Percentiles rank a stretch among this genome's conserved stretches.
Conservation (phyloP, 164 flowering plant species). For the Nymphaea colorata region DNA sequence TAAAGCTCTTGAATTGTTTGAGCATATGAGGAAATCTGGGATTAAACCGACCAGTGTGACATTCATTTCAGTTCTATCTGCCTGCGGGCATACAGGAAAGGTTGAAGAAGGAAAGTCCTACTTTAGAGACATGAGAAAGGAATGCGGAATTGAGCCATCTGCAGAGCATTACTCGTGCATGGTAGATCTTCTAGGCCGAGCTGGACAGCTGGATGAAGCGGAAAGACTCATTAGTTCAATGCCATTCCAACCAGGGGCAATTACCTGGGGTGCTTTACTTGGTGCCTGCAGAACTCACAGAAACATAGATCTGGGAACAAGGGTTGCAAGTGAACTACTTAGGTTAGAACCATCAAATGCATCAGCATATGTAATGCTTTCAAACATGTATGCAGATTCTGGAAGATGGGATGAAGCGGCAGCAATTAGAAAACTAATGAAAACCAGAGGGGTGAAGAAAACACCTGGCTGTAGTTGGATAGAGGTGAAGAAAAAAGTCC, state of each 20-base stretch:
- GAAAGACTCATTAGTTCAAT: slow-evolving; percentile 46
- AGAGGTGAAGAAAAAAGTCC: slow-evolving; percentile 42
- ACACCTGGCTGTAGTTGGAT: slow-evolving; percentile 87
- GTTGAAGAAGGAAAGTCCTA: slow-evolving; percentile 37
- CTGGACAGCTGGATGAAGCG: slow-evolving; percentile 63
- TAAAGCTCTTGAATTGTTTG: slow-evolving; percentile 43
- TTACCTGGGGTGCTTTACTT: slow-evolving; percentile 60
- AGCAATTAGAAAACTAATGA: slow-evolving; percentile 36
- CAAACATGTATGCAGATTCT: slow-evolving; percentile 51
- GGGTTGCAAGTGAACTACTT: slow-evolving; percentile 48
- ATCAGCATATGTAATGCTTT: slow-evolving; percentile 54
- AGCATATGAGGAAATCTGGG: slow-evolving; percentile 39
- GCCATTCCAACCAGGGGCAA: slow-evolving; percentile 46
- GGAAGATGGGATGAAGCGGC: slow-evolving; percentile 50
- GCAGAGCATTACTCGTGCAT: slow-evolving; percentile 70
- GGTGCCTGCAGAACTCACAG: slow-evolving; percentile 69
- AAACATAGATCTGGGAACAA: slow-evolving; percentile 50
- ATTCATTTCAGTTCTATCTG: slow-evolving; percentile 59
- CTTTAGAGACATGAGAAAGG: slow-evolving; percentile 42
- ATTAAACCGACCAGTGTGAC: slow-evolving; percentile 48
- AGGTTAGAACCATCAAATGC: slow-evolving; percentile 56
- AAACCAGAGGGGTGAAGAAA: slow-evolving; percentile 54
- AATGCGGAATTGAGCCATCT: slow-evolving; percentile 44
- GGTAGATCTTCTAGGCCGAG: slow-evolving; percentile 81
- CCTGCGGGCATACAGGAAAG: slow-evolving; percentile 36